Conservation (phyloP, 2,329 filamentous ascomycete genomes). For the Aspergillus fijiensis region DNA sequence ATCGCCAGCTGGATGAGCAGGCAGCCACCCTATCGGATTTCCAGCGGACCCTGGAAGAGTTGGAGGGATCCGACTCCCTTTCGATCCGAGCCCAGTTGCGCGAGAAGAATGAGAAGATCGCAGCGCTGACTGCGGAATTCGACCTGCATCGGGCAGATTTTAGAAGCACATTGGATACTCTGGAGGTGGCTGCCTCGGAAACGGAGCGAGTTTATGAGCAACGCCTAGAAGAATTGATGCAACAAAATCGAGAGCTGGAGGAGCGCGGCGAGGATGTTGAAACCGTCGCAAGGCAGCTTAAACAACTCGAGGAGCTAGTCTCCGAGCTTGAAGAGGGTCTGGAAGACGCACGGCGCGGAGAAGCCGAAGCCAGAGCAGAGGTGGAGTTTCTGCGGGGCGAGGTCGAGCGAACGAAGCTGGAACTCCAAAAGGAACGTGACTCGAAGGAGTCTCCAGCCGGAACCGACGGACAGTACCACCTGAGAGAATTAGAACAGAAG, state of each 20-base stretch:
- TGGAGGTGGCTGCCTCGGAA: slow-evolving; percentile 93
- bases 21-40: slow-evolving; percentile 80
- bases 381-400: slow-evolving; percentile 94
- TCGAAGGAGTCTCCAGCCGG: slow-evolving; percentile 55
- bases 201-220: slow-evolving; percentile 89
- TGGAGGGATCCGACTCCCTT: slow-evolving; percentile 72
- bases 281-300: slow-evolving; percentile 83
- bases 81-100: slow-evolving; percentile 79
- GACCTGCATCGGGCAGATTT: slow-evolving; percentile 95
- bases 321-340: slow-evolving; percentile 95
- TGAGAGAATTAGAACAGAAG: slow-evolving; percentile 84
- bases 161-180: slow-evolving; percentile 90
- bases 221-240: slow-evolving; percentile 60
- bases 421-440: slow-evolving; percentile 83
- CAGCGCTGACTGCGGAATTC: slow-evolving; percentile 88
- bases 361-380: slow-evolving; percentile 92
- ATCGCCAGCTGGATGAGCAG: slow-evolving; percentile 86
- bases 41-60: slow-evolving; percentile 80
- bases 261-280: slow-evolving; percentile 86
- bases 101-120: slow-evolving; percentile 97
- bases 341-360: slow-evolving; percentile 88
- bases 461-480: slow-evolving; percentile 44
- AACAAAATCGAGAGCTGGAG: slow-evolving; percentile 78
- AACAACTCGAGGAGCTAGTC: slow-evolving; percentile 92
- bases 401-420: slow-evolving; percentile 84